phyloP scores from a whole-genome alignment of 768 basidiomycete genomes.

The Mycena metata region DNA sequence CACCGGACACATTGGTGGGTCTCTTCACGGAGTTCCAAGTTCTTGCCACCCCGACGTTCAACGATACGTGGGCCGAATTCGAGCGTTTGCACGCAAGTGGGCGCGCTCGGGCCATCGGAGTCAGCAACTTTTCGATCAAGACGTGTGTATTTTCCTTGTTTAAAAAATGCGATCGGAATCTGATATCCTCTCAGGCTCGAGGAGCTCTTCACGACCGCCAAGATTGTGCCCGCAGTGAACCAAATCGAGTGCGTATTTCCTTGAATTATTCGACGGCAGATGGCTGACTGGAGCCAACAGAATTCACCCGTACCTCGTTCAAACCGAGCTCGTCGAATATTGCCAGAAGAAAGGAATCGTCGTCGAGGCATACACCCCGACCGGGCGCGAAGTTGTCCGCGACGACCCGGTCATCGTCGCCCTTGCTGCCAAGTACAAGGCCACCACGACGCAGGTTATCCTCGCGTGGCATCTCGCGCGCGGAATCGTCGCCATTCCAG shows the following conservation, averaged over 20 bases:
- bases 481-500: constrained; percentile 60
- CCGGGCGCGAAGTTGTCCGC: constrained; percentile 60
- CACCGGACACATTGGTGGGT: constrained; percentile 2
- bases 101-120: constrained; percentile 64
- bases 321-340: no score
- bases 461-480: constrained; percentile 67
- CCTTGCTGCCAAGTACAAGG: constrained; percentile 63
- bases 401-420: constrained; percentile 59
- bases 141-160: constrained; percentile 51
- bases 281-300: no score
- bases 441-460: constrained; percentile 60
- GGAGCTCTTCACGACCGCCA: constrained; percentile 55
- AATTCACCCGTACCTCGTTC: no score
- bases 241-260: constrained; percentile 69
- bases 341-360: constrained; percentile 64
- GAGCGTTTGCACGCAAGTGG: constrained; percentile 63
- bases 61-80: constrained; percentile 64
- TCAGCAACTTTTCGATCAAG: constrained; percentile 73
- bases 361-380: constrained; percentile 67
- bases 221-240: constrained; percentile 61
- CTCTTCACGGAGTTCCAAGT: no score
- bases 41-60: constrained; percentile 51
- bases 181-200: constrained; percentile 47
- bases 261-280: no score
- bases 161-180: neutral